Evolutionary conservation across 805 yeast species (phyloP).

Genomic region (Teunomyces gatunensis): DNA sequence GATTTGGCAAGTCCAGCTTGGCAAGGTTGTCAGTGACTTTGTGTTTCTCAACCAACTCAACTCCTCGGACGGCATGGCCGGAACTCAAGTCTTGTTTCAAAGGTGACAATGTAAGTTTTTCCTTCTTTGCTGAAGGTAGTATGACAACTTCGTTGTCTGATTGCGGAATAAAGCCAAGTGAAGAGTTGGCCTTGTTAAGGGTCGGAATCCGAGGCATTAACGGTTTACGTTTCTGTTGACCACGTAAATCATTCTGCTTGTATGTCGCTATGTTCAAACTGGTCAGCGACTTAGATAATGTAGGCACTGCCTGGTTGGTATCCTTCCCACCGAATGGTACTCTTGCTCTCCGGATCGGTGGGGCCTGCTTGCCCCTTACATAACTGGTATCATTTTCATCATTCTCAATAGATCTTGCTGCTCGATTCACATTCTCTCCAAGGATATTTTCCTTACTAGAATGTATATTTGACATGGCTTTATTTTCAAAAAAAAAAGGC

Average conservation of each 20-base stretch:
- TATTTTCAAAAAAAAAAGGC: not conserved
- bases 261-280: constrained; percentile 7
- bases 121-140: not conserved
- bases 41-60: constrained; percentile 10
- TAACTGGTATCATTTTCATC: constrained; percentile 3
- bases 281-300: constrained; percentile 32
- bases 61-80: not conserved
- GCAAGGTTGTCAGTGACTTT: constrained; percentile 4
- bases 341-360: constrained; percentile 12
- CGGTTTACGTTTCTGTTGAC: constrained; percentile 5
- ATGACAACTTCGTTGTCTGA: not conserved
- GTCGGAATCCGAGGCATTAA: constrained; percentile 18
- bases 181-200: constrained; percentile 34
- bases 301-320: constrained; percentile 26
- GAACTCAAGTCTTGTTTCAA: constrained; percentile 2
- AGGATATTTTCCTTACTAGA: constrained; percentile 1
- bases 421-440: not conserved
- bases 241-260: not conserved
- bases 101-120: not conserved
- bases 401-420: not conserved
- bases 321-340: constrained; percentile 43
- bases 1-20: constrained; percentile 3
- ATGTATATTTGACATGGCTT: not conserved
- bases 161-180: constrained; percentile 32
- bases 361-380: not conserved